Evolutionary conservation across 768 basidiomycete genomes (phyloP), one percentile per base, ranked within the genome.

Genomic region (Serendipita vermifera): DNA sequence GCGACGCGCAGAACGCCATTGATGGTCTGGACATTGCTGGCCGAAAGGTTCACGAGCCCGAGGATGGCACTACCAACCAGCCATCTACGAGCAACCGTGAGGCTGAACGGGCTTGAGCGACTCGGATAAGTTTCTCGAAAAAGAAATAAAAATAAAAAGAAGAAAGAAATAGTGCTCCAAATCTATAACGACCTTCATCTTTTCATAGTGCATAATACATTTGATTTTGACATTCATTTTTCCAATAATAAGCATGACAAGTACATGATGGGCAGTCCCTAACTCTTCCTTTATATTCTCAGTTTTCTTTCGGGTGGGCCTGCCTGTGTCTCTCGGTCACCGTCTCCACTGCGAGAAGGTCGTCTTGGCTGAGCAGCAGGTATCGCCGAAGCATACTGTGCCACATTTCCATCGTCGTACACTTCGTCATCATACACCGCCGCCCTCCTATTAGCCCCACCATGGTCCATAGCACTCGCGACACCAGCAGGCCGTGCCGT

Each of bases 1-100:
- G 80, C 14, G 78, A 84, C 61, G 70, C 69, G 38, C 85, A 87
- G 67, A 87, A 86, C 64, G 82, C 83, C 0, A 75, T 83, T 14
- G 83, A 51, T n/a, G 46, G 46, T 9, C 29, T 51, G 24, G 46
- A 31, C 27, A 51, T 51, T n/a, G 32, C 46, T 7, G 46, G 46
- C 0, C 20, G 29, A n/a, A 51, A 31, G 17, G 46, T 51, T 15
- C 24, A 86, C 13, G 55, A 57, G 13, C 57, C 39, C 17, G 60
- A 29, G n/a, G n/a, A n/a, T n/a, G n/a, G n/a, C n/a, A n/a, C n/a
- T n/a, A n/a, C n/a, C n/a, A n/a, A n/a, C n/a, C n/a, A n/a, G n/a
- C n/a, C n/a, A n/a, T n/a, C n/a, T n/a, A n/a, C n/a, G n/a, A n/a
- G n/a, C n/a, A n/a, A n/a, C n/a, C n/a, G n/a, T n/a, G n/a, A n/a